Evolutionary conservation across 73 alveolate genomes (phyloP), one percentile per base, ranked within the genome.

Genomic region (Paramecium bursaria): DNA sequence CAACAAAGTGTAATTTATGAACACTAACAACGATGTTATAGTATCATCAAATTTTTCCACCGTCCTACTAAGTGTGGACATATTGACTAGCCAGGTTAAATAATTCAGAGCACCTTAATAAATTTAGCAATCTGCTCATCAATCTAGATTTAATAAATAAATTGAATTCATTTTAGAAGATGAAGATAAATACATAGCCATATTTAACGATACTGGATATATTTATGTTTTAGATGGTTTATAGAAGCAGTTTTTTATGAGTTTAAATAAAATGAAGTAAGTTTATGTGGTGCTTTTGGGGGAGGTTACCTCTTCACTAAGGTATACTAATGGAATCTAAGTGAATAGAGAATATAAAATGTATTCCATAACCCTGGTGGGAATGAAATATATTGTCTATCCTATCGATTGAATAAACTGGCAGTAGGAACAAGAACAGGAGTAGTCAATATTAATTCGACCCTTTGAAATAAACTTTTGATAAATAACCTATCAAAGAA

Each of bases 301-400:
- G 74, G 54, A 53, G 89, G 46, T 26, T 54, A 33, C 26, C 17
- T 79, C 19, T 27, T 79, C 73, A 39, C 85, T 55, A 79, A 79
- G 35, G 54, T 79, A 19, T 79, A 79, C 48, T 31, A 54, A 30
- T 79, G 89, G 89, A 46, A 49, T 11, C 35, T 79, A 26, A 22
- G 50, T n/a, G 54, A 54, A 50, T 39, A 51, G 54, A 19, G 73
- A 21, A 79, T 79, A 25, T 54, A 39, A 4, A 46, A 79, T 53
- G 89, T 79, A 11, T 53, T 42, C 48, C 77, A 79, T 53, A 73
- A 79, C 42, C 82, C 75, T 39, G 89, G 89, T 19, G 76, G 85
- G 21, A 33, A 31, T 33, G 85, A 61, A 52, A 73, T 73, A 10
- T 53, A 79, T 44, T 53, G 76, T 26, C 5, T 79, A 39, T 67